These are phyloP conservation scores for Aspergillus brasiliensis DNA, from an alignment of 2,329 filamentous ascomycete genomes.

Conservation along the genomic window DNA sequence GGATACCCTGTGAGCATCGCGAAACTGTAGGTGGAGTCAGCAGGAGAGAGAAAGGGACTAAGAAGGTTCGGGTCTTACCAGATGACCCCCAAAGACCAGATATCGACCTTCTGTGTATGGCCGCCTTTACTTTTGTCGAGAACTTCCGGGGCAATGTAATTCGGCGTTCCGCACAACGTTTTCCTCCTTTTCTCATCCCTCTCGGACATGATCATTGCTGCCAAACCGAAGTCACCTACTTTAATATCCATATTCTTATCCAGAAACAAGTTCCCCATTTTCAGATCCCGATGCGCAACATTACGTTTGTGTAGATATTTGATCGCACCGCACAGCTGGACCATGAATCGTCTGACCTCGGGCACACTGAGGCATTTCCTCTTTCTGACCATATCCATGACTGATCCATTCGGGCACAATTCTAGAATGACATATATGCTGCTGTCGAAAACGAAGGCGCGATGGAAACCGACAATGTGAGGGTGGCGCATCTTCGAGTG, in stretches of 20 bases:
- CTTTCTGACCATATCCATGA: constrained; percentile 97
- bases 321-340: constrained; percentile 94
- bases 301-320: constrained; percentile 97
- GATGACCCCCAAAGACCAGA: constrained; percentile 98
- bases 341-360: constrained; percentile 88
- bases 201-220: constrained; percentile 86
- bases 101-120: constrained; percentile 96
- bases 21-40: constrained; percentile 59
- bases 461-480: constrained; percentile 93
- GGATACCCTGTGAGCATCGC: constrained; percentile 96
- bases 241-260: constrained; percentile 96
- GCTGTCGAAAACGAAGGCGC: constrained; percentile 85
- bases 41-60: neutral
- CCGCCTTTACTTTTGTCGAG: constrained; percentile 91
- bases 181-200: constrained; percentile 85
- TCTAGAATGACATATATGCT: constrained; percentile 94
- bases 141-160: constrained; percentile 97
- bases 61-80: constrained; percentile 61
- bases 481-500: constrained; percentile 97
- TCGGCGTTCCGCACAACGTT: constrained; percentile 94
- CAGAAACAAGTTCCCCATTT: constrained; percentile 97
- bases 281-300: constrained; percentile 94
- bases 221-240: constrained; percentile 94
- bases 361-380: constrained; percentile 88
- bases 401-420: constrained; percentile 89